phyloP scores from a whole-genome alignment of 2,329 filamentous ascomycete genomes.

The Fusarium lyarnte region DNA sequence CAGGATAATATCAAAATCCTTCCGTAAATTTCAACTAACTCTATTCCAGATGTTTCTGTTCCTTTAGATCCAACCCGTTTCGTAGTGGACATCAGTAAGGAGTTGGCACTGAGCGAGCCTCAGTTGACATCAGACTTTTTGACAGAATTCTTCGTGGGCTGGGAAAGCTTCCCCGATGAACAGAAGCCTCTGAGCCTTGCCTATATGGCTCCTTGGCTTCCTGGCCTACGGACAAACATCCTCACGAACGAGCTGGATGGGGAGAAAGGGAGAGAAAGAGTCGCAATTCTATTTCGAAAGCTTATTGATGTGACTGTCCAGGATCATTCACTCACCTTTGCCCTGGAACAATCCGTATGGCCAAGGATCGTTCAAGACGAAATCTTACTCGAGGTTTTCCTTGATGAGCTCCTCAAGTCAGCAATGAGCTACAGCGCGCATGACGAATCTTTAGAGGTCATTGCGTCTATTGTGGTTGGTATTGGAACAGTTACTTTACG shows the following conservation, averaged over 20 bases:
- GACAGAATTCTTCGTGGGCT: constrained; percentile 78
- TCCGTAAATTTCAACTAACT: not conserved
- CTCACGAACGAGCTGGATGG: constrained; percentile 68
- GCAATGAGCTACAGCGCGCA: constrained; percentile 66
- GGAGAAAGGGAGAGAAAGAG: constrained; percentile 73
- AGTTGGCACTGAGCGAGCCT: constrained; percentile 70
- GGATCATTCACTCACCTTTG: constrained; percentile 67
- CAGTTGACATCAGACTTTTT: constrained; percentile 75
- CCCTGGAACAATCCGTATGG: constrained; percentile 73
- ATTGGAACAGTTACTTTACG: constrained; percentile 73
- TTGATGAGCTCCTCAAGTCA: constrained; percentile 74
- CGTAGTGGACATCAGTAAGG: constrained; percentile 72
- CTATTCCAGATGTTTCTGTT: constrained; percentile 64
- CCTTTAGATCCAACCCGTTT: constrained; percentile 71
- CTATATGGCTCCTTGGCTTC: constrained; percentile 77
- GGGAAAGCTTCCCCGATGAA: constrained; percentile 74
- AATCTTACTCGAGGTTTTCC: constrained; percentile 70
- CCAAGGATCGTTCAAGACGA: constrained; percentile 72
- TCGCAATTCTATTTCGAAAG: constrained; percentile 71
- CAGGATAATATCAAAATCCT: not conserved
- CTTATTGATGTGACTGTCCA: constrained; percentile 72
- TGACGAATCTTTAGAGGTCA: constrained; percentile 67
- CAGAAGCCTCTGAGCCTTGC: constrained; percentile 73
- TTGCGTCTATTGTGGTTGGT: constrained; percentile 70
- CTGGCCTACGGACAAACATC: constrained; percentile 67